These are phyloP conservation scores for Rhododendron molle DNA, from an alignment of 148 eudicot genomes.

Conservation along the genomic window DNA sequence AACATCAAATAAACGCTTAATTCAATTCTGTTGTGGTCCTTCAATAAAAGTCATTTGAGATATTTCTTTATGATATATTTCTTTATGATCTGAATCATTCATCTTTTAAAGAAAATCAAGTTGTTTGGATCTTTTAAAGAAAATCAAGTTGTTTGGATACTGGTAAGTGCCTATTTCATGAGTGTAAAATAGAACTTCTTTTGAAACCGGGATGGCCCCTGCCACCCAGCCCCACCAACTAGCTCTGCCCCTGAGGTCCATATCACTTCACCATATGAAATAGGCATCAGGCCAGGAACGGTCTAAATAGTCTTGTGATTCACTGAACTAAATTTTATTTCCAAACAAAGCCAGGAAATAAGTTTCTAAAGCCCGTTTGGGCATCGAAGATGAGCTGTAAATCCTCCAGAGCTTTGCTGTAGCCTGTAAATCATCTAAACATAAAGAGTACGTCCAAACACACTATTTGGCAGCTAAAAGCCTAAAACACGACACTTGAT, in stretches of 20 bases:
- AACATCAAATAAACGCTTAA: too few species aligned
- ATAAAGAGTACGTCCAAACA: neutral
- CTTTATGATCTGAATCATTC: neutral
- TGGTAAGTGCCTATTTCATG: too few species aligned
- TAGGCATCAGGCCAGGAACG: neutral
- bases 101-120: too few species aligned
- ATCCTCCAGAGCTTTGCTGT: neutral
- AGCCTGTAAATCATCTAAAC: neutral
- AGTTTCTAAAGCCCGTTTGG: neutral
- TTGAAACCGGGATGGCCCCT: too few species aligned
- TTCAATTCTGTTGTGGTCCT: neutral
- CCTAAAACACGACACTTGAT: neutral
- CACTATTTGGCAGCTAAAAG: neutral
- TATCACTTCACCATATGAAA: neutral
- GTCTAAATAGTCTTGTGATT: neutral
- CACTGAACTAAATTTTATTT: too few species aligned
- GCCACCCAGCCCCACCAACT: neutral
- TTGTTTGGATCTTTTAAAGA: too few species aligned
- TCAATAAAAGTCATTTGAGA: neutral
- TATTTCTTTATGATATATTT: neutral
- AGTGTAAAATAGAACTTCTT: neutral
- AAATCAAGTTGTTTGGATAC: too few species aligned
- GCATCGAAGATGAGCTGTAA: neutral
- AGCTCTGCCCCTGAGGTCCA: neutral
- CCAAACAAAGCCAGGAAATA: neutral